These are phyloP conservation scores for Aspergillus sclerotioniger DNA, from an alignment of 495 filamentous ascomycete genomes.

Conservation along the genomic window DNA sequence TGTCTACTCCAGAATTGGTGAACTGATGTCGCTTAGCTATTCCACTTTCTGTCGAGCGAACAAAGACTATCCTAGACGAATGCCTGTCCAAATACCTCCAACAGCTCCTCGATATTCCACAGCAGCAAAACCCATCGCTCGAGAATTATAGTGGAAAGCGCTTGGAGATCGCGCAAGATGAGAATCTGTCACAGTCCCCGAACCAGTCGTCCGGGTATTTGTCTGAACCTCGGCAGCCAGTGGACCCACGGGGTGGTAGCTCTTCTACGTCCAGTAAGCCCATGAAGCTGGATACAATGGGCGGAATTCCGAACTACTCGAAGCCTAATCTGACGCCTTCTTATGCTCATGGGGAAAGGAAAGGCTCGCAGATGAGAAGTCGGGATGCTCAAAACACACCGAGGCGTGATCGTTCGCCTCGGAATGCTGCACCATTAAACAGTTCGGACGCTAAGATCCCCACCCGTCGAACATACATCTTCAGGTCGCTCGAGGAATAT, in stretches of 20 bases:
- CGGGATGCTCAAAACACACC: slow-evolving; percentile 29
- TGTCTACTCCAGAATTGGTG: slow-evolving; percentile 7
- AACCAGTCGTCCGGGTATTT: slow-evolving; percentile 18
- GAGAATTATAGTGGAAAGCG: slow-evolving; percentile 18
- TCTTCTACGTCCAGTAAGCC: slow-evolving; percentile 29
- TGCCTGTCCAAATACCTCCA: slow-evolving; percentile 55
- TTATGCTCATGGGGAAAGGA: slow-evolving; percentile 18
- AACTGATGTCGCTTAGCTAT: slow-evolving; percentile 24
- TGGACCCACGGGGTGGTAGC: slow-evolving; percentile 30
- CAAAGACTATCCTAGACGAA: slow-evolving; percentile 49
- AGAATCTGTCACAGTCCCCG: slow-evolving; percentile 8
- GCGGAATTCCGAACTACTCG: slow-evolving; percentile 17
- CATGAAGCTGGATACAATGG: slow-evolving; percentile 15
- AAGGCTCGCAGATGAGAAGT: slow-evolving; percentile 22
- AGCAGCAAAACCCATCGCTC: slow-evolving; percentile 12
- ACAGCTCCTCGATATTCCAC: slow-evolving; percentile 25
- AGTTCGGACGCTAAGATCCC: slow-evolving; percentile 20
- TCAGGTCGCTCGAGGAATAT: slow-evolving; percentile 74
- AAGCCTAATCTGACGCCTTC: slow-evolving; percentile 17
- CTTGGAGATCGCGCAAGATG: slow-evolving; percentile 12
- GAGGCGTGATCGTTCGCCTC: slow-evolving; percentile 18
- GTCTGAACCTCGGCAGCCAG: slow-evolving; percentile 18
- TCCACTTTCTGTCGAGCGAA: slow-evolving; percentile 46
- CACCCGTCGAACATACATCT: slow-evolving; percentile 45
- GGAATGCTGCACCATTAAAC: slow-evolving; percentile 17